Base-by-base conservation (phyloP, 345 rosid genomes). In the Ceriops decandra region DNA sequence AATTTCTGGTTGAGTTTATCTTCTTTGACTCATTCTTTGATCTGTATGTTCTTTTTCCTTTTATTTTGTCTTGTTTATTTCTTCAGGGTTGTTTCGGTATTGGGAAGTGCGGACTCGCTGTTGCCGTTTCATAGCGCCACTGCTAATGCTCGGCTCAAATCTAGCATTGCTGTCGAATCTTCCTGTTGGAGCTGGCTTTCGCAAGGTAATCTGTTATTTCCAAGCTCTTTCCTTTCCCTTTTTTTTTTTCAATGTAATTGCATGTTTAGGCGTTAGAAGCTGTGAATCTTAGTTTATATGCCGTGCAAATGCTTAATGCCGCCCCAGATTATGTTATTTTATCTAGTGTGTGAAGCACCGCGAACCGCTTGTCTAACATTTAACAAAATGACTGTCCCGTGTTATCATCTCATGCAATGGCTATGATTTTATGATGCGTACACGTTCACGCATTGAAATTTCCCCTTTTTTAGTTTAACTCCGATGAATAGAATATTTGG, bases 101-200 rank as follows among this genome's bases (percentile, higher is more conserved):
- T 90, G 75, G 96, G 88, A 15, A 73, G 86, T 27, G 83, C 86
- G 63, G 96, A 88, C 49, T 85, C 96, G 33, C 70, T 93, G 84
- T 73, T 90, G 82, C 97, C 96, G 7, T 85, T 93, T 62, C 96
- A 93, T 75, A 89, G 87, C 72, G 88, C 89, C 61, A 79, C 82
- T 77, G 96, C 98, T 54, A 85, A 92, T 76, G 89, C 98, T 77
- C 75, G 95, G 67, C 92, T 93, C 57, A 76, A 53, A 60, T 93
- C 98, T 53, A 83, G 76, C 81, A 89, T 93, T 53, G 97, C 97
- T 28, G 79, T 87, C 16, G 93, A 89, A 86, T 78, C 98, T 31
- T 83, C 91, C 46, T 88, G 91, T 80, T 92, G 98, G 96, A 92
- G 98, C 85, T 76, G 72, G 87, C 93, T 93, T 72, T 90, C 96